Percentiles rank a stretch among this genome's conserved stretches.
phyloP scores from a whole-genome alignment of 306 rosid genomes.

The Luffa aegyptiaca region DNA sequence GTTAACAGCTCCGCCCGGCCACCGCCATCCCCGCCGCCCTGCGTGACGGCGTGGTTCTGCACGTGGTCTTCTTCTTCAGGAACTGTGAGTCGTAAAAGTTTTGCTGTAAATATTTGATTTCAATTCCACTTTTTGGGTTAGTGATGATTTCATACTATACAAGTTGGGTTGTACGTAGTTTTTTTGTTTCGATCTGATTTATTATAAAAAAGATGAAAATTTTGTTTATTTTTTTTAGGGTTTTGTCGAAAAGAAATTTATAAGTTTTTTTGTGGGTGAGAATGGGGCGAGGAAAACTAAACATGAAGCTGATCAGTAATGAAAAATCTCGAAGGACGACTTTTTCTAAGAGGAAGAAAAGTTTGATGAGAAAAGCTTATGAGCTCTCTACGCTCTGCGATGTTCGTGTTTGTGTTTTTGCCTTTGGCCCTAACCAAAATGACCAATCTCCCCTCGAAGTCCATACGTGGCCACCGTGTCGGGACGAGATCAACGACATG shows the following conservation, averaged over 20 bases:
- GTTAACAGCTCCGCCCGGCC: neutral
- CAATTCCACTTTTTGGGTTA: no score
- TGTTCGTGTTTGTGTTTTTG: neutral
- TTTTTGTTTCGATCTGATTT: no score
- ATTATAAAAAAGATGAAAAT: no score
- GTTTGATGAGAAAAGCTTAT: slow-evolving; percentile 11
- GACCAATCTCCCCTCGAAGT: neutral
- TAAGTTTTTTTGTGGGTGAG: neutral
- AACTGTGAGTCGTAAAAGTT: neutral
- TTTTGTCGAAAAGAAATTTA: neutral
- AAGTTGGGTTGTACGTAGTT: no score
- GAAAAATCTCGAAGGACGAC: slow-evolving; percentile 14
- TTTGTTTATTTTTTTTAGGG: neutral
- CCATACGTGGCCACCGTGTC: neutral
- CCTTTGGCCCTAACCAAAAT: neutral
- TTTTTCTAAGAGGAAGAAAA: neutral
- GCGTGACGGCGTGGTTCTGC: neutral
- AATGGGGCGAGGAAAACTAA: neutral
- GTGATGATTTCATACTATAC: no score
- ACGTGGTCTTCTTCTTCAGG: neutral
- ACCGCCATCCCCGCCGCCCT: neutral
- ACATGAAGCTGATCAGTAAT: neutral
- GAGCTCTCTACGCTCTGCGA: slow-evolving; percentile 5
- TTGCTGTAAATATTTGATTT: neutral
- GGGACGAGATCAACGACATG: neutral